Base-by-base conservation (phyloP, 228 moss, liverwort and hornwort genomes). In the Sphagnum magellanicum region DNA sequence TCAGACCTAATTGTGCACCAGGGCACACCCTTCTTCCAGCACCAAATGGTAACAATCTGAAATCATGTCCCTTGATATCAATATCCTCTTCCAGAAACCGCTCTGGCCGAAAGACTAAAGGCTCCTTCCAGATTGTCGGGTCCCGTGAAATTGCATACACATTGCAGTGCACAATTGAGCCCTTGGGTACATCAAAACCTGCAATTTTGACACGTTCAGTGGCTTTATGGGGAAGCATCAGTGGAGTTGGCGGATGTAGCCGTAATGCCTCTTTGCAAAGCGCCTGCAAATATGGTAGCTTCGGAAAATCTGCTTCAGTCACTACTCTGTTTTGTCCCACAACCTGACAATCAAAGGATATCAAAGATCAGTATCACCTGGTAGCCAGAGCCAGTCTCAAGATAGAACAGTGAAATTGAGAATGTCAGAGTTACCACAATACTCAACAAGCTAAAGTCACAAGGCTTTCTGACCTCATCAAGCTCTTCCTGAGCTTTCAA, bases 151-250 rank as follows among this genome's bases (percentile, higher is more conserved):
- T 92, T 55, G 93, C 98, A 6, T 90, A 90, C 63, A 78, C 90
- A 63, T 92, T 98, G 70, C 93, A 93, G 48, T 93, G 98, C 67
- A 98, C 90, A 0, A 88, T 57, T 5, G 98, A 67, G 63, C 84
- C 92, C 48, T 83, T 79, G 64, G 94, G 94, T 59, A 98, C 70
- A 69, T 98, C 91, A 71, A 76, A 98, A 60, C 94, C 98, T 52
- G 74, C 83, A 3, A 98, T 73, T 53, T 77, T 83, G 50, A 92
- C 83, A 50, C 60, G 66, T 48, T 84, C 63, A 0, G 87, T 73
- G 50, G 93, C 91, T 80, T 98, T 98, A 81, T 98, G 98, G 0
- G 98, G 98, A 2, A 98, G 87, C 89, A 98, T 82, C 53, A 98
- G 91, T 0, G 98, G 93, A 6, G 98, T 91, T 0, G 98, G 98